Conservation (phyloP, 208 protist genomes). For the Vickermania spadyakhi region DNA sequence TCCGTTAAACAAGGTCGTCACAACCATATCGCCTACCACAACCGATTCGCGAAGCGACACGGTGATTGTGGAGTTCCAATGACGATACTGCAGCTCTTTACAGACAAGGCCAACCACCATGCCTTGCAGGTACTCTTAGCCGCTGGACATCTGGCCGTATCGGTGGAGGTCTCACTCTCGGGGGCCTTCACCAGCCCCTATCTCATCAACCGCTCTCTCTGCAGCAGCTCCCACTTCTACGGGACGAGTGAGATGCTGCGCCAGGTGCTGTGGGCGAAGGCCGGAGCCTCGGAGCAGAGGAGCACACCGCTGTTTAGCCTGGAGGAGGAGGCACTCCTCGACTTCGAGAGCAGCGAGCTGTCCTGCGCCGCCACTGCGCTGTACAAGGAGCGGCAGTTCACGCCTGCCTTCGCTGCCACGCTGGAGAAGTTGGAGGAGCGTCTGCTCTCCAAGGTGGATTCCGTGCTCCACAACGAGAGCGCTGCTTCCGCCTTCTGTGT, state of each 20-base stretch:
- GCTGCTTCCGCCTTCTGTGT: slow-evolving; percentile 50
- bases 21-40: no score
- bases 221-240: slow-evolving; percentile 33
- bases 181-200: slow-evolving; percentile 29
- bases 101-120: slow-evolving; percentile 85
- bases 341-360: slow-evolving; percentile 73
- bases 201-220: neutral
- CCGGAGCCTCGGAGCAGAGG: neutral
- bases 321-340: slow-evolving; percentile 73
- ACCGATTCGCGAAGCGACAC: no score
- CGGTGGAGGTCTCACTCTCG: slow-evolving; percentile 56
- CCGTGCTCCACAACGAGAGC: slow-evolving; percentile 8
- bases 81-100: slow-evolving; percentile 45
- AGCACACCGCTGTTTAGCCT: slow-evolving; percentile 7
- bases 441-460: slow-evolving; percentile 24
- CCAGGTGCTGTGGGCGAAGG: slow-evolving; percentile 11
- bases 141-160: slow-evolving; percentile 31
- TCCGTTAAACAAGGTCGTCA: no score
- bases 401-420: slow-evolving; percentile 25
- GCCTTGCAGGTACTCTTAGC: slow-evolving; percentile 75
- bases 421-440: slow-evolving; percentile 52
- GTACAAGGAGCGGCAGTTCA: slow-evolving; percentile 61
- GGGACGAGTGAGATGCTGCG: slow-evolving; percentile 65
- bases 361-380: slow-evolving; percentile 44
- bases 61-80: no score